Evolutionary conservation across 1,139 yeast genomes (phyloP), one percentile per base, ranked within the genome.

Genomic region (Yamadazyma buinensis): DNA sequence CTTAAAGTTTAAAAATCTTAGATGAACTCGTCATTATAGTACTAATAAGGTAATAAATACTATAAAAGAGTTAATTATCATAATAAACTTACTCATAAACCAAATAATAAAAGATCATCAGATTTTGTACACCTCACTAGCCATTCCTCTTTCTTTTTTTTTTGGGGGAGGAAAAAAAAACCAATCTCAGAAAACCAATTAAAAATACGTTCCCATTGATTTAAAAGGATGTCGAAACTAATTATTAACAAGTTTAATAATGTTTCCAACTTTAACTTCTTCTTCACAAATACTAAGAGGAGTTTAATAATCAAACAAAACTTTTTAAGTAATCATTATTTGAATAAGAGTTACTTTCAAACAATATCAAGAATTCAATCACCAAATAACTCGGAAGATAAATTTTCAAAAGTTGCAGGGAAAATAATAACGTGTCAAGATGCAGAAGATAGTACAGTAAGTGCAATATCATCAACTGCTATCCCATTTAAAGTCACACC

Each of bases 401-500:
- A 29, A 13, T 14, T 29, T 6, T 20, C 53, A 26, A 49, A 56
- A 36, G 67, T 59, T 8, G 64, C 67, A 9, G 45, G 63, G 4
- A 64, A 61, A 37, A 65, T 66, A 2, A 52, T 67, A 30, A 59
- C 57, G 14, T 67, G 72, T 43, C 72, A 66, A 41, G 72, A 65
- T 10, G 52, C 61, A 2, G 64, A 55, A 18, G 55, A 61, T 7
- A 14, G 15, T 23, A 10, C 28, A 22, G 1, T n/a, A 20, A 10
- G 13, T n/a, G n/a, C n/a, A n/a, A n/a, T n/a, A n/a, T n/a, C n/a
- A n/a, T n/a, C n/a, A 13, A 17, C 69, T 64, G 37, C 7, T 7
- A 61, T 78, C 24, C 94, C 94, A 1, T 84, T 84, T 48, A 62
- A 71, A 28, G 80, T 82, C 7, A 68, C 67, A 23, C 61, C 75